Percentiles rank a stretch among this genome's conserved stretches.
phyloP scores from a whole-genome alignment of 148 eudicot genomes.

The Polygonum aviculare region DNA sequence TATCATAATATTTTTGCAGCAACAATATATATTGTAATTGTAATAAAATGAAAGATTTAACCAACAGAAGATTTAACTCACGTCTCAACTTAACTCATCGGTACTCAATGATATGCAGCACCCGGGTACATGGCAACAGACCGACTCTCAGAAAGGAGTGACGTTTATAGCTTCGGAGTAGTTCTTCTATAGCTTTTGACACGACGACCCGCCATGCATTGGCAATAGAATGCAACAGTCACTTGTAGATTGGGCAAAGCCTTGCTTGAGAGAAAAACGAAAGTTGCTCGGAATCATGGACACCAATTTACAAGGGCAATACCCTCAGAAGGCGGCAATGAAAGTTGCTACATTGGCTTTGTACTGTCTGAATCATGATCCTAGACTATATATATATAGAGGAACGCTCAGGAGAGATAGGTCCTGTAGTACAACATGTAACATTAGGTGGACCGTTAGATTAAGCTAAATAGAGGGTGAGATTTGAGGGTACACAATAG shows the following conservation, averaged over 20 bases:
- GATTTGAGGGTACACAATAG: no score
- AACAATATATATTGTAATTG: no score
- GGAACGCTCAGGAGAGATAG: no score
- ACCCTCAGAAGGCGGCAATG: constrained; percentile 62
- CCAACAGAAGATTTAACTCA: constrained; percentile 69
- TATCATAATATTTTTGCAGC: no score
- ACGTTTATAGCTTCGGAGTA: constrained; percentile 77
- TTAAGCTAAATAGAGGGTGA: no score
- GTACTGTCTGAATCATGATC: constrained; percentile 42
- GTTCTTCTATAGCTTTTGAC: constrained; percentile 62
- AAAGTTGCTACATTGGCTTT: constrained; percentile 44
- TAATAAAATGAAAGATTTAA: no score
- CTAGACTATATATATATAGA: constrained; percentile 8
- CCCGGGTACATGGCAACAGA: constrained; percentile 71
- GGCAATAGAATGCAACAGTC: constrained; percentile 58
- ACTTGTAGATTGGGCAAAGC: constrained; percentile 72
- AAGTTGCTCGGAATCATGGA: constrained; percentile 66
- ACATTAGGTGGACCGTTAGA: no score
- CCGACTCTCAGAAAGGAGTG: constrained; percentile 57
- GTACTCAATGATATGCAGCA: constrained; percentile 72
- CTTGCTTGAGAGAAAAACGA: constrained; percentile 53
- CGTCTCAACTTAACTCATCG: constrained; percentile 71
- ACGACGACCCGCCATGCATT: constrained; percentile 49
- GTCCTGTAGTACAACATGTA: no score
- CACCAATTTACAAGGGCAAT: constrained; percentile 64